Evolutionary conservation across 2,329 filamentous ascomycete genomes (phyloP).

Genomic region (Colletotrichum sp.): DNA sequence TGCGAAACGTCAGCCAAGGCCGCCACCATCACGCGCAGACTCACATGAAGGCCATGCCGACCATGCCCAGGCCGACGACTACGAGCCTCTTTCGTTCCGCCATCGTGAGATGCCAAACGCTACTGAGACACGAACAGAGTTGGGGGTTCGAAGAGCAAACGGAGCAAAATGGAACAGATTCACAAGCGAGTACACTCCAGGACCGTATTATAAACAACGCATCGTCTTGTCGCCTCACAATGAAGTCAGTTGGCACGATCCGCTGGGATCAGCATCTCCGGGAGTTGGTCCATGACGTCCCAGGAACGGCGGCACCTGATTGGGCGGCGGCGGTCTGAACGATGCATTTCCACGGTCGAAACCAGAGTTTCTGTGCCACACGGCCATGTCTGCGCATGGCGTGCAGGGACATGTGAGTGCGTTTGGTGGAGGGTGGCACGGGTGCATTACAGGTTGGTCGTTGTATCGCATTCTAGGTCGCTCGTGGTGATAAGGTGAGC

Average conservation of each 20-base stretch:
- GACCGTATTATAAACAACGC: background rate
- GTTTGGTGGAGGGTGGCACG: background rate
- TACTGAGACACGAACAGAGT: background rate
- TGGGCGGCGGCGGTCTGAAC: background rate
- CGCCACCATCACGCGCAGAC: conserved; percentile 31
- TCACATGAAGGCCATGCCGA: conserved; percentile 87
- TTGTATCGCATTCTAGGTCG: background rate
- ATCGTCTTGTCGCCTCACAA: background rate
- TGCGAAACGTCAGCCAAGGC: conserved; percentile 35
- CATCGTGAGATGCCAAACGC: conserved; percentile 35
- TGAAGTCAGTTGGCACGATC: conserved; percentile 13
- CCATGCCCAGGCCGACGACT: conserved; percentile 90
- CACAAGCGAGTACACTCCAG: background rate
- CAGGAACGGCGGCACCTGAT: background rate
- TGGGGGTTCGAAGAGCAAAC: background rate
- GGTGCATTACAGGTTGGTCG: background rate
- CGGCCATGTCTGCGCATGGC: background rate
- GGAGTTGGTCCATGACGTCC: background rate
- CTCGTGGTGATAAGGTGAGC: background rate
- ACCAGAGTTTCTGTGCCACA: background rate
- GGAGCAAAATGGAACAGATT: background rate
- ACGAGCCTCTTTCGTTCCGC: conserved; percentile 70
- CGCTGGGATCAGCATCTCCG: conserved; percentile 20
- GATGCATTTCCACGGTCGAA: conserved; percentile 12
- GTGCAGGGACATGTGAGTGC: background rate